A percentile compares a stretch with the other conserved stretches of the same genome.
Conservation (phyloP, 1,284 basidiomycete genomes). For the Taiwanofungus camphoratus region DNA sequence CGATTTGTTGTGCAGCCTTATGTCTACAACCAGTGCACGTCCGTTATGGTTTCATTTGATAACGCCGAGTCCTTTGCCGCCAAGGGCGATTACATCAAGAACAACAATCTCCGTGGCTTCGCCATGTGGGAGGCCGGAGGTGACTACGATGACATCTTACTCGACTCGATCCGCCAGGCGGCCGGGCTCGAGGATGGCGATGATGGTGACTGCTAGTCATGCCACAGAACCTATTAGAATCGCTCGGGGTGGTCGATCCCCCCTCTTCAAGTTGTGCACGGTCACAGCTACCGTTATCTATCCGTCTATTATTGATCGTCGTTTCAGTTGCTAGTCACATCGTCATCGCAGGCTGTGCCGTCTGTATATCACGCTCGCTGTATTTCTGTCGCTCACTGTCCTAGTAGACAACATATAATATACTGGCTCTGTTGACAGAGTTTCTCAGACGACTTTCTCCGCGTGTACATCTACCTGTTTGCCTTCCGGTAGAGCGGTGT, state of each 20-base stretch:
- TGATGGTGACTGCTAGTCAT: conserved; percentile 7
- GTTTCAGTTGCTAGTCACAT: background rate
- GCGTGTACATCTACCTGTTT: too few species aligned
- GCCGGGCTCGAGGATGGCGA: conserved; percentile 30
- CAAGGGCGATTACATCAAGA: conserved; percentile 56
- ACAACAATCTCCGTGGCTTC: conserved; percentile 50
- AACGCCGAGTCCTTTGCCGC: conserved; percentile 48
- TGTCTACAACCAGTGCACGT: conserved; percentile 48
- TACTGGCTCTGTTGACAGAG: too few species aligned
- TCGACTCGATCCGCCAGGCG: conserved; percentile 43
- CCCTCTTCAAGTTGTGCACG: background rate
- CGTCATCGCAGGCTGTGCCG: background rate
- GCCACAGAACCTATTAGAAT: background rate
- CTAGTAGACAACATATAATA: too few species aligned
- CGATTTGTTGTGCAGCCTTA: conserved; percentile 41
- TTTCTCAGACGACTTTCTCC: too few species aligned
- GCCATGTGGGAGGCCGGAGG: conserved; percentile 62
- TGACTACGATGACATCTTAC: conserved; percentile 50
- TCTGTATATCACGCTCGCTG: background rate
- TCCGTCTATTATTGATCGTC: background rate
- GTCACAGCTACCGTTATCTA: background rate
- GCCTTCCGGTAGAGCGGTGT: too few species aligned
- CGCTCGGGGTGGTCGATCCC: background rate
- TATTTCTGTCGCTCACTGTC: too few species aligned
- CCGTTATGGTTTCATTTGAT: conserved; percentile 60